Base-by-base conservation (phyloP, 2,329 filamentous ascomycete species). In the Pyrenophora graminea region DNA sequence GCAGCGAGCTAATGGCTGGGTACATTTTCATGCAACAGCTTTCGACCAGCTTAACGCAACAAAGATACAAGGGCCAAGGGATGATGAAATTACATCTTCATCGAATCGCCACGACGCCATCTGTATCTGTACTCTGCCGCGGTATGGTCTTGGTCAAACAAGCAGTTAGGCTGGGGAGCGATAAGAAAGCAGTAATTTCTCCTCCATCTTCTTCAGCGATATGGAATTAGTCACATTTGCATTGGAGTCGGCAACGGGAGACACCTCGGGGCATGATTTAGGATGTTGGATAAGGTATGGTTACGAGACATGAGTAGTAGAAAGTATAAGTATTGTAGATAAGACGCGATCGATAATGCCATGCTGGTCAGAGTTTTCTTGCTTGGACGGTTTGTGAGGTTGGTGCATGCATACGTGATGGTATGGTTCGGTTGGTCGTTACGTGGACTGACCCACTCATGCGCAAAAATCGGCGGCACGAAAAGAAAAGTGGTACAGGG, bases 31-130 rank as follows among this genome's bases (percentile, higher is more conserved):
- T 12, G 17, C 6, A 51, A 58, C 49, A 59, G 52, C 46, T 55
- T 59, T 56, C 48, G 36, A 49, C 31, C 44, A 54, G 43, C 48
- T 49, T 57, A 51, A 58, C 51, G 31, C 38, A 59, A 49, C 56
- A 59, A 55, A 30, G 50, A 58, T 61, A 57, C 44, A 23, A 36
- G 17, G 17, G 18, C 54, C 41, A 30, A 36, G 19, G 19, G 17
- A 17, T 12, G 2, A n/a, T 37, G 30, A 15, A 12, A 17, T 4
- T 21, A 38, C 6, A 12, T 7, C 2, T 18, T 21, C 17, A 12
- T 18, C n/a, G n/a, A 18, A 13, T 27, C 18, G 3, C n/a, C n/a
- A 13, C 21, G 13, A 21, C 33, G 15, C n/a, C 18, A 43, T 39
- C 27, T 18, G 18, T 12, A 38, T 48, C 40, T 33, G 36, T 33